Base-by-base conservation (phyloP, 139 green algal genomes). In the Micractinium conductrix region DNA sequence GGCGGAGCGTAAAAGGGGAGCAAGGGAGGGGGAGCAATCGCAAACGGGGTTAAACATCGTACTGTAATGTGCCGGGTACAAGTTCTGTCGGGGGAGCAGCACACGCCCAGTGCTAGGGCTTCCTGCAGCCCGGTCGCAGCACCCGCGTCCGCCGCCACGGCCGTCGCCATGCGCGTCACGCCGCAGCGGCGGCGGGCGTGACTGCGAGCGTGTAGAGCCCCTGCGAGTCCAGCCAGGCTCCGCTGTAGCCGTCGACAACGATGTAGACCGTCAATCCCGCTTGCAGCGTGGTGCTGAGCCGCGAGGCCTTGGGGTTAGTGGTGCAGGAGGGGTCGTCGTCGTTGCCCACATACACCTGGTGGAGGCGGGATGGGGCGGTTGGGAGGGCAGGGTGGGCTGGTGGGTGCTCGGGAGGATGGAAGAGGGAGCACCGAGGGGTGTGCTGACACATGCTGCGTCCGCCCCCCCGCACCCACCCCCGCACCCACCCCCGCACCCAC, bases 251-350 rank as follows among this genome's bases (percentile, higher is more conserved):
- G 42, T 84, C 79, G 16, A 84, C 67, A 6, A 84, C 67, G 22
- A 84, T 58, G 65, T 69, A 84, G 48, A 78, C 69, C 1, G 65
- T 78, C 8, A 74, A 2, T 2, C 79, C 79, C 16, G 17, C 45
- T 28, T 69, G 38, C 28, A 84, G 45, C 0, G 53, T 78, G 65
- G 79, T 84, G 37, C 38, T 70, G n/a, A 84, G 35, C 17, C 79
- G 79, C 33, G 42, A 68, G 79, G 65, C 67, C 67, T 84, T 78
- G 79, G 45, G 35, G 67, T 84, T 84, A 44, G 45, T n/a, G 62
- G 78, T 44, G 79, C 79, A 84, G 65, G 28, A 75, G 43, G 79
- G 53, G 45, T 78, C 79, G 67, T 84, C 79, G 45, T 84, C 79
- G 45, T 84, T 84, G 79, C 79, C 63, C 21, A 63, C 63, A 24